Base-by-base conservation (phyloP, 2,329 filamentous ascomycete genomes). In the Fusarium tjaetaba region DNA sequence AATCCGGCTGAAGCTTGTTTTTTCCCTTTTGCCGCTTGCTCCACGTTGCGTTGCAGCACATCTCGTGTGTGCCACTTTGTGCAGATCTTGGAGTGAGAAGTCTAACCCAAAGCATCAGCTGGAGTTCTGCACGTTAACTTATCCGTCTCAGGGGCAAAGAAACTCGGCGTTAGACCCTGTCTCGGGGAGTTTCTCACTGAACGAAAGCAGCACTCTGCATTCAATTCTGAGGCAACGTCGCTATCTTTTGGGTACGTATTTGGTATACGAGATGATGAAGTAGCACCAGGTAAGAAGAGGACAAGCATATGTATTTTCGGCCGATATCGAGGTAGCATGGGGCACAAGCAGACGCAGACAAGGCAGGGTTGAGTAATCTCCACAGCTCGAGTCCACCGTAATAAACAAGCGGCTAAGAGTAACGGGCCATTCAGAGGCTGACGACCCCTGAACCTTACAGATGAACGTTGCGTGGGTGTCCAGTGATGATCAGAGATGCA, bases 401-500 rank as follows among this genome's bases (percentile, higher is more conserved):
- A 46, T 34, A 62, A 48, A 39, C 45, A 72, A 69, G 71, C 72
- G 72, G 68, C 65, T 74, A 74, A 61, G 51, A 59, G 36, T 24
- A 61, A 53, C 46, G 39, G 71, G 20, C 71, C 71, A 72, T 39
- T 69, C 62, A 72, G 67, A 68, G 60, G 68, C 41, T 60, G 26
- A 65, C 30, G n/a, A 63, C 71, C 71, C 71, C 68, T 67, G 71
- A 41, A 48, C 39, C 69, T 66, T 57, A n/a, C 41, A 65, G 63
- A 74, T 76, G 67, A 75, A 71, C 57, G 34, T 56, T 42, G 49
- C 49, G 71, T 36, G 65, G 59, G 32, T 42, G 38, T 58, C 57
- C 63, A 73, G 52, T 68, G 55, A 65, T 65, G 68, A 55, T 39
- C 46, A 71, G 56, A 67, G 61, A 60, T 76, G 73, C 58, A 55